Evolutionary conservation across 2,329 filamentous ascomycete genomes (phyloP), one percentile per base, ranked within the genome.

Genomic region (Dactylella cylindrospora): DNA sequence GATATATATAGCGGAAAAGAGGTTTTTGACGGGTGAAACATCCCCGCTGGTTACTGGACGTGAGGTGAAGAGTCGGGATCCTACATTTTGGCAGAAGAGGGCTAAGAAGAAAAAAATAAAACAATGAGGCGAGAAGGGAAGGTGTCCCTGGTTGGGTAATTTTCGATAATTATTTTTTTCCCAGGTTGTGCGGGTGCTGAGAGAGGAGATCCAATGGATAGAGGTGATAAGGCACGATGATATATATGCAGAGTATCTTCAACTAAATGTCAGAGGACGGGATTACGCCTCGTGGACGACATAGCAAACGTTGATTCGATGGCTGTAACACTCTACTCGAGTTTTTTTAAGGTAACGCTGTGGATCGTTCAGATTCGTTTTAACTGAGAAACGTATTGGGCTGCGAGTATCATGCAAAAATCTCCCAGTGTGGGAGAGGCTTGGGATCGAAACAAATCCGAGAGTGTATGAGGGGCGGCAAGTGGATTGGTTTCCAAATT

Each of bases 31-130:
- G 35, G 36, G 28, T 19, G 41, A 49, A 50, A 31, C 44, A 50
- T 57, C 38, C 52, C 29, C 22, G 26, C 36, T 19, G 22, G 22
- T 31, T 25, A 12, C 15, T 43, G 20, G 32, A 41, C n/a, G 36
- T 12, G 20, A 43, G 31, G 23, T 36, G 28, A 43, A 36, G 32
- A 43, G 20, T 47, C 47, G 17, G 47, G 26, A 54, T 50, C 57
- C 49, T 53, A 62, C 57, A 62, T 62, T 54, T 62, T 62, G 57
- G 36, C 38, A 47, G 22, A 52, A 53, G 31, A 43, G 12, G 47
- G 22, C 41, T 31, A 44, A 43, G 17, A 52, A 43, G 36, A 36
- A 19, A 12, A 43, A n/a, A n/a, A n/a, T n/a, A n/a, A n/a, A n/a
- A n/a, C n/a, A n/a, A n/a, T n/a, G 22, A 46, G 54, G 39, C 32